Base-by-base conservation (phyloP, 2,329 filamentous ascomycete species). In the Colletotrichum chlorophyti region DNA sequence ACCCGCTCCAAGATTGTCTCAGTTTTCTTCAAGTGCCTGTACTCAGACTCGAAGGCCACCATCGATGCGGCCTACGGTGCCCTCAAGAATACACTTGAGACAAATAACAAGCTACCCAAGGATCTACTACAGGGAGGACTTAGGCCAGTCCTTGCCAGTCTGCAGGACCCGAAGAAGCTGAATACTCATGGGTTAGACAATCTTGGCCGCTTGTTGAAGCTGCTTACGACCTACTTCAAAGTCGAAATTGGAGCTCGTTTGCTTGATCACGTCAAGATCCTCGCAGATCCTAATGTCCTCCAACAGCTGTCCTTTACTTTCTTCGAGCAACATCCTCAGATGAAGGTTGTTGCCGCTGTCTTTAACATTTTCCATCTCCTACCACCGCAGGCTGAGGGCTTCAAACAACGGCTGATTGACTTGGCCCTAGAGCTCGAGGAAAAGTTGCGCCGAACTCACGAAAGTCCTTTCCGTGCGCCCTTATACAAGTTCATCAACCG, bases 181-280 rank as follows among this genome's bases (percentile, higher is more conserved):
- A 96, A 88, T 17, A 91, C 94, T 0, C 90, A 93, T 66, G 93
- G 93, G 3, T 79, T 99, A 5, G 93, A 98, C 70, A 96, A 96
- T 23, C 79, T 99, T 27, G 93, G 93, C 15, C 87, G 94, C 34
- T 81, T 99, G 2, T 76, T 99, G 60, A 94, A 95, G 63, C 81
- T 99, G 2, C 80, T 99, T 15, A 99, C 94, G 0, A 98, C 95
- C 59, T 99, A 99, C 72, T 99, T 99, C 76, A 99, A 99, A 75
- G 93, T 98, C 1, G 95, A 99, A 71, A 99, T 99, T 51, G 96
- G 95, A 6, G 86, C 91, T 19, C 86, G 95, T 21, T 77, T 99
- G n/a, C 81, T 99, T 9, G 94, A 98, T 63, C 95, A 99, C 67
- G 90, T 97, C 74, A 94, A 94, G 69, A 85, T 89, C 10, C 93